Conservation (phyloP, 192 early-diverging fungal genomes). For the Nowakowskiella sp. region DNA sequence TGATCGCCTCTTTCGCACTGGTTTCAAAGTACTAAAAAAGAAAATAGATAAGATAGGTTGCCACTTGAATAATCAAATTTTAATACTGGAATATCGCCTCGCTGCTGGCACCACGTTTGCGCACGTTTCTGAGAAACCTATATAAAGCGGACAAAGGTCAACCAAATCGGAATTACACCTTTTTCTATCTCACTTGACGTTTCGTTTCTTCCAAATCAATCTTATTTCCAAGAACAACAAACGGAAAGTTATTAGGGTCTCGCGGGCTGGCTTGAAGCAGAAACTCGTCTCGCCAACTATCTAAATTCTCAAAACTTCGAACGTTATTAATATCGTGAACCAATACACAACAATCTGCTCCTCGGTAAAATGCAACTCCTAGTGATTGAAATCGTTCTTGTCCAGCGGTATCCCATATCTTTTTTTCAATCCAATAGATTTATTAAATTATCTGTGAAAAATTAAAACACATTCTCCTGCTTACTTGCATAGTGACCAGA, state of each 20-base stretch:
- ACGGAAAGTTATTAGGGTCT: slow-evolving; percentile 97
- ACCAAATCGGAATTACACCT: background rate
- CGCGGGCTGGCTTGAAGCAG: slow-evolving; percentile 88
- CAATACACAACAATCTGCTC: slow-evolving; percentile 97
- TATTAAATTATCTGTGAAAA: background rate
- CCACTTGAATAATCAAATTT: slow-evolving; percentile 12
- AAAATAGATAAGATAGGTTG: slow-evolving; percentile 2
- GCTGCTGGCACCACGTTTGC: slow-evolving; percentile 91
- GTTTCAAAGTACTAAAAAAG: slow-evolving; percentile 86
- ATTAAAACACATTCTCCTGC: slow-evolving; percentile 4
- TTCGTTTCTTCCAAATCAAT: slow-evolving; percentile 93
- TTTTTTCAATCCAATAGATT: slow-evolving; percentile 1
- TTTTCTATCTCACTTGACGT: slow-evolving; percentile 66
- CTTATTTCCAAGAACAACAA: slow-evolving; percentile 99
- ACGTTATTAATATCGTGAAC: slow-evolving; percentile 94
- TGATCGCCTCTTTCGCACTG: slow-evolving; percentile 94
- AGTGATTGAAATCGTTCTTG: slow-evolving; percentile 98
- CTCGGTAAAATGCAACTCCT: slow-evolving; percentile 98
- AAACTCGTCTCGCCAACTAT: slow-evolving; percentile 98
- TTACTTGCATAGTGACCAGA: slow-evolving; percentile 89
- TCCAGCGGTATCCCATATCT: slow-evolving; percentile 99
- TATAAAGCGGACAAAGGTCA: slow-evolving; percentile 9
- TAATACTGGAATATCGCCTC: slow-evolving; percentile 78
- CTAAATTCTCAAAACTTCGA: slow-evolving; percentile 91
- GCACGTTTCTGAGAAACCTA: slow-evolving; percentile 94